Base-by-base conservation (phyloP, 352 stramenopile genomes). In the Elongisporangium anandrum region DNA sequence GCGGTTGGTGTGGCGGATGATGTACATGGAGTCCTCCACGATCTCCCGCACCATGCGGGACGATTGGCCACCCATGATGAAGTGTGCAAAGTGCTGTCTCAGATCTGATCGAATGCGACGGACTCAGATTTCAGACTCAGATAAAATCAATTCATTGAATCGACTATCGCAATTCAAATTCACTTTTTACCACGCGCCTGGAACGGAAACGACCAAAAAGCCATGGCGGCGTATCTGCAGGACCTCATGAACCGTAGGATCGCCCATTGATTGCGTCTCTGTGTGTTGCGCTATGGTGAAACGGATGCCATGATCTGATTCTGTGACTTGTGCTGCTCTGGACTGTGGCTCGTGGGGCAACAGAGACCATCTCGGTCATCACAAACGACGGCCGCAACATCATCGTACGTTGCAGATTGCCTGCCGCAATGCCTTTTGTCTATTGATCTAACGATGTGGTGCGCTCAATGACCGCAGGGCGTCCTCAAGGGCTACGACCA, bases 381-480 rank as follows among this genome's bases (percentile, higher is more conserved):
- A 97, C 92, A 8, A 97, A 97, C 61, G 92, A 98, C 65, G 92
- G 92, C n/a, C 83, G 90, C 63, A 97, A 97, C 69, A 97, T 97
- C 68, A 90, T 97, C 60, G 92, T 95, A 76, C 56, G 81, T n/a
- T 68, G 52, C 16, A 52, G 53, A 47, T 53, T 68, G 41, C 47
- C 16, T 53, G 5, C 23, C 12, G 20, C 10, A 1, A n/a, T n/a
- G 16, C 16, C 19, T 34, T 7, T 16, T 38, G 12, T 34, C 10
- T 2, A 41, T 41, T 1, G 29, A 41, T 41, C 29, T 41, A 41
- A 16, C 39, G 29, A n/a, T 55, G 15, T 20, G 26, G 16, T 16
- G 17, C 19, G 56, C 29, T 56, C 21, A 70, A 50, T 59, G 38
- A 45, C 4, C 52, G 20, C 57, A 96, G 85, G 88, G 88, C 19